Evolutionary conservation across 2,329 filamentous ascomycete species (phyloP).

Genomic region (Ploettnerulaceae sp.): DNA sequence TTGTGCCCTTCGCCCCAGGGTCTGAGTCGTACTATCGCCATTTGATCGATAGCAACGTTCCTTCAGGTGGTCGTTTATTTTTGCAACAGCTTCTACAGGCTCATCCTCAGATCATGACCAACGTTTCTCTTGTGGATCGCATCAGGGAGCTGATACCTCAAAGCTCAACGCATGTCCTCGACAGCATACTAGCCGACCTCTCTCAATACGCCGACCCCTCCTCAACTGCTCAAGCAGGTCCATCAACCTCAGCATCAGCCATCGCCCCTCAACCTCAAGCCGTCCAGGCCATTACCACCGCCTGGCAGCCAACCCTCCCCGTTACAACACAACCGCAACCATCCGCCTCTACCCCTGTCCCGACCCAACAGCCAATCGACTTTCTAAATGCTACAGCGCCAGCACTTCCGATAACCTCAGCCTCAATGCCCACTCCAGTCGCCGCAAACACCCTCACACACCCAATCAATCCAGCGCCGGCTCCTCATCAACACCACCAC

Average conservation of each 20-base stretch:
- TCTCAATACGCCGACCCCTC: neutral
- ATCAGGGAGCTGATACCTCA: too few relatives aligned
- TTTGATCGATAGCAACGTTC: conserved; percentile 50
- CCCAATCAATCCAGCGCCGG: neutral
- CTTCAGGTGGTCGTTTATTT: conserved; percentile 44
- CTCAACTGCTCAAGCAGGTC: neutral
- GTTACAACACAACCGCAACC: neutral
- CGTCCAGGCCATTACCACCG: neutral
- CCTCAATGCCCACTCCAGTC: conserved; percentile 34
- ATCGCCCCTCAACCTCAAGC: too few relatives aligned
- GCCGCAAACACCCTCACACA: conserved; percentile 18
- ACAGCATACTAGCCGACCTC: conserved; percentile 12
- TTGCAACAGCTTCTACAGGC: conserved; percentile 31
- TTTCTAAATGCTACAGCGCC: too few relatives aligned
- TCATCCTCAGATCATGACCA: conserved; percentile 26
- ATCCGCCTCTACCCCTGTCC: neutral
- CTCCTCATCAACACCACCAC: conserved; percentile 8
- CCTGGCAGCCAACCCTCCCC: neutral
- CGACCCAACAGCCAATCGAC: neutral
- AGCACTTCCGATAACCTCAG: conserved; percentile 29
- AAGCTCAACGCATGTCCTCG: conserved; percentile 14
- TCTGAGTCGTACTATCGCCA: conserved; percentile 40
- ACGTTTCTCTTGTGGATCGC: conserved; percentile 15
- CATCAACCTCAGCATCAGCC: neutral
- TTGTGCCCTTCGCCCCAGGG: conserved; percentile 33